phyloP scores from a whole-genome alignment of 306 rosid species.

The Ochetophila trinervis region DNA sequence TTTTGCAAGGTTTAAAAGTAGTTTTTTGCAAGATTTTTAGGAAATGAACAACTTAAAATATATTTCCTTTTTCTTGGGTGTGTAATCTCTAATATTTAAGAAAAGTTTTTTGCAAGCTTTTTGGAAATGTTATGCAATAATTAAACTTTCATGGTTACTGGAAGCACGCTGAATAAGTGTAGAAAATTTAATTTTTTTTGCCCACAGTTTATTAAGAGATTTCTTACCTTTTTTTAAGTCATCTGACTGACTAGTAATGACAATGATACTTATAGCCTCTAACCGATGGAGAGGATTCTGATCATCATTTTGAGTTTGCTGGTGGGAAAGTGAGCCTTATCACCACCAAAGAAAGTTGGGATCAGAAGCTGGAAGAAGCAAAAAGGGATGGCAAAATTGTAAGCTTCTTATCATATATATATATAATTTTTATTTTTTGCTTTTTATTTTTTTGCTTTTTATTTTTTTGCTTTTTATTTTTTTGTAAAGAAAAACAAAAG shows the following conservation, averaged over 20 bases:
- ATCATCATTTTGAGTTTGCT: slow-evolving; percentile 56
- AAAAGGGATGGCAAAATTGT: slow-evolving; percentile 70
- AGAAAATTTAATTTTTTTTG: not conserved
- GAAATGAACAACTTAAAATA: not conserved
- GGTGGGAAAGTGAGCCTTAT: slow-evolving; percentile 71
- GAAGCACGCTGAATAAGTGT: not conserved
- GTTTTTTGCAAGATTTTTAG: too few relatives aligned
- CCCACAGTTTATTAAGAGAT: not conserved
- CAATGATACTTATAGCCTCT: slow-evolving; percentile 41
- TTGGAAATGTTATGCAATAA: not conserved
- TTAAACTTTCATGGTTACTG: not conserved
- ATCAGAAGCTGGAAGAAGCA: slow-evolving; percentile 85
- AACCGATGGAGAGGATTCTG: slow-evolving; percentile 47
- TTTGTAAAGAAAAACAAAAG: too few relatives aligned
- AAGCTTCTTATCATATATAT: slow-evolving; percentile 29
- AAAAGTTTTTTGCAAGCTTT: not conserved
- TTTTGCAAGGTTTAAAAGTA: too few relatives aligned
- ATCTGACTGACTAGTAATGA: slow-evolving; percentile 31
- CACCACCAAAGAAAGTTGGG: slow-evolving; percentile 78
- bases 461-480: too few relatives aligned
- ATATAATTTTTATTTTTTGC: slow-evolving; percentile 7
- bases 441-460: too few relatives aligned
- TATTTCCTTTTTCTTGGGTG: not conserved
- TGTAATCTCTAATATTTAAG: not conserved
- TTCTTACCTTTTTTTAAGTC: not conserved